Conservation (phyloP, 148 eudicot species). For the Fallopia convolvulus region DNA sequence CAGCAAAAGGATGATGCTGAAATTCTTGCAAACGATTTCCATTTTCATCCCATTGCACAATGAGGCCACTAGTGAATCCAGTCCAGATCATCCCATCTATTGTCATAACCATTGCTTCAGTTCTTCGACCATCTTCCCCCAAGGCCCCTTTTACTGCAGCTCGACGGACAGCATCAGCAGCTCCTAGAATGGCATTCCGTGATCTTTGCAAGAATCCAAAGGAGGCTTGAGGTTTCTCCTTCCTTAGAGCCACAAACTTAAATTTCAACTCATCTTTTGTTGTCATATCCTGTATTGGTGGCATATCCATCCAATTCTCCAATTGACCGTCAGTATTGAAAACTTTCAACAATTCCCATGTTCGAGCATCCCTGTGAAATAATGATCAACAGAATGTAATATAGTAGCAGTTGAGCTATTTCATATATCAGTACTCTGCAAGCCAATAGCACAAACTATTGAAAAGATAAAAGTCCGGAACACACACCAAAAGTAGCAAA, state of each 20-base stretch:
- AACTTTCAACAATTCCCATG: slow-evolving; percentile 77
- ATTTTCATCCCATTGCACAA: slow-evolving; percentile 95
- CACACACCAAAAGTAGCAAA: neutral
- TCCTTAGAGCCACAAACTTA: slow-evolving; percentile 48
- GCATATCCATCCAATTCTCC: slow-evolving; percentile 47
- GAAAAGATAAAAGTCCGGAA: neutral
- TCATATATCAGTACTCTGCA: neutral
- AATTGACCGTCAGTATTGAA: slow-evolving; percentile 81
- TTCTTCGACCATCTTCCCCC: slow-evolving; percentile 75
- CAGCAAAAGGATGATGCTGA: slow-evolving; percentile 49
- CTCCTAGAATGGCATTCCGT: slow-evolving; percentile 90
- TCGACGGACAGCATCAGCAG: slow-evolving; percentile 98
- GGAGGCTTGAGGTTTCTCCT: slow-evolving; percentile 67
- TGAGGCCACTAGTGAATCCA: slow-evolving; percentile 73
- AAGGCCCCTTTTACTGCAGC: slow-evolving; percentile 80
- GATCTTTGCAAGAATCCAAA: slow-evolving; percentile 79
- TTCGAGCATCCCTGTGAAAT: slow-evolving; percentile 76
- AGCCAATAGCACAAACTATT: neutral
- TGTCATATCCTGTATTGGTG: slow-evolving; percentile 43
- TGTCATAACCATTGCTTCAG: slow-evolving; percentile 59
- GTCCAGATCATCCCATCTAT: slow-evolving; percentile 78
- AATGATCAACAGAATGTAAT: neutral
- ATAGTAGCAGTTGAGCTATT: neutral
- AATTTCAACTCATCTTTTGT: slow-evolving; percentile 59
- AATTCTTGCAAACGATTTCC: slow-evolving; percentile 82